A percentile compares a stretch with the other conserved stretches of the same genome.
phyloP scores from a whole-genome alignment of 75 land plant genomes.

The Pinus albicaulis region DNA sequence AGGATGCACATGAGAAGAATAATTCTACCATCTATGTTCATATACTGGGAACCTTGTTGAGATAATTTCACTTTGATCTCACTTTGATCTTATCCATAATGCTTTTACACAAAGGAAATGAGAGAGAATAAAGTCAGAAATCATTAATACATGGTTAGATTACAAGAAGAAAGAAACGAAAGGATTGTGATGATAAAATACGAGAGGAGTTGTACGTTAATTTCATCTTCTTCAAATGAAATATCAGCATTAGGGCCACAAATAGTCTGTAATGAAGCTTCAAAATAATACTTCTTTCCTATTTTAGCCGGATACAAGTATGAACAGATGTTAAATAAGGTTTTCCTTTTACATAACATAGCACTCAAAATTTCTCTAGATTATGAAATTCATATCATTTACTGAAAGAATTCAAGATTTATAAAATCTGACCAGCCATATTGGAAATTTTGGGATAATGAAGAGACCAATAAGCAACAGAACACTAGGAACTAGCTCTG shows the following conservation, averaged over 20 bases:
- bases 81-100: no score
- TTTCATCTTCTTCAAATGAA: conserved; percentile 72
- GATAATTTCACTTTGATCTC: no score
- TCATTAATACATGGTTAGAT: no score
- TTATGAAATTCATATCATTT: not conserved
- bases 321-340: not conserved
- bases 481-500: conserved; percentile 77
- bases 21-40: no score
- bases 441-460: conserved; percentile 92
- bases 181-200: no score
- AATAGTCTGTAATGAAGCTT: conserved; percentile 79
- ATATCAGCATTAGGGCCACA: conserved; percentile 83
- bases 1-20: no score
- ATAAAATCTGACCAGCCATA: conserved; percentile 79
- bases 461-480: conserved; percentile 75
- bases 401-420: conserved; percentile 1
- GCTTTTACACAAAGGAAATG: no score
- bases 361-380: not conserved
- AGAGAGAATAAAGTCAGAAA: no score
- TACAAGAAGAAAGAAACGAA: not conserved
- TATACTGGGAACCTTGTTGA: no score
- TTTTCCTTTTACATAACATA: not conserved
- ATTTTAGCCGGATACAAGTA: no score
- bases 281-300: conserved; percentile 64
- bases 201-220: conserved; percentile 44